These are phyloP conservation scores for Trebouxia sp. DNA, from an alignment of 139 green algal genomes.

Conservation along the genomic window DNA sequence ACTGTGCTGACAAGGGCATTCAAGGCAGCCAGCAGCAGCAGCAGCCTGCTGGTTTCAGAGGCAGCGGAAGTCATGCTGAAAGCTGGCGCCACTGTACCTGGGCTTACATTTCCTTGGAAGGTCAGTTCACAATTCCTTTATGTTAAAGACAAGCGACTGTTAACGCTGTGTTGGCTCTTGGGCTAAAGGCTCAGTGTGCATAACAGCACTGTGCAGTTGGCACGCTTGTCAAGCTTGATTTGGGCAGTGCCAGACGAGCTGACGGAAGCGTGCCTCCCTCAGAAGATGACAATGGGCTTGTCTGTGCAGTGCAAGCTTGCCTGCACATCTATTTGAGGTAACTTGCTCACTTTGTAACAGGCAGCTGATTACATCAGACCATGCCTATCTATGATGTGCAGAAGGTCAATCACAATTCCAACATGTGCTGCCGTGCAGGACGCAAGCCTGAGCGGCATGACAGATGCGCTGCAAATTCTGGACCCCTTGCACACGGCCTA, in stretches of 20 bases:
- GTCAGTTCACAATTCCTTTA: not conserved
- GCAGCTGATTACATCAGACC: not conserved
- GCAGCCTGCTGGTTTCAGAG: slow-evolving; percentile 49
- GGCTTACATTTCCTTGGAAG: slow-evolving; percentile 21
- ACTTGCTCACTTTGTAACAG: not conserved
- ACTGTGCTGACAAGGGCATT: slow-evolving; percentile 37
- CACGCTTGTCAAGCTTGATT: too few species aligned
- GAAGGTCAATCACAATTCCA: not conserved
- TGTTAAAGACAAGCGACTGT: too few species aligned
- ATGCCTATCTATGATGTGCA: not conserved
- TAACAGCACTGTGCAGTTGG: too few species aligned
- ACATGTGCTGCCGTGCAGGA: not conserved
- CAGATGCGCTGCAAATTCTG: slow-evolving; percentile 8
- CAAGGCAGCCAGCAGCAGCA: slow-evolving; percentile 33
- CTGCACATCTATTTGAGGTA: not conserved
- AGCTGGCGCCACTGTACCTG: not conserved
- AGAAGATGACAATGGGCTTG: not conserved
- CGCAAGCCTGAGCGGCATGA: not conserved
- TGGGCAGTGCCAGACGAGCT: too few species aligned
- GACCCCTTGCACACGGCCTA: slow-evolving; percentile 31
- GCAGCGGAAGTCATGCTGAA: slow-evolving; percentile 31
- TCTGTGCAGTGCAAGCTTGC: not conserved
- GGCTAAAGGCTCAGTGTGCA: too few species aligned
- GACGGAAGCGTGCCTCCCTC: not conserved
- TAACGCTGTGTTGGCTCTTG: too few species aligned